Base-by-base conservation (phyloP, 2,329 filamentous ascomycete genomes). In the Trichoderma simmonsii region DNA sequence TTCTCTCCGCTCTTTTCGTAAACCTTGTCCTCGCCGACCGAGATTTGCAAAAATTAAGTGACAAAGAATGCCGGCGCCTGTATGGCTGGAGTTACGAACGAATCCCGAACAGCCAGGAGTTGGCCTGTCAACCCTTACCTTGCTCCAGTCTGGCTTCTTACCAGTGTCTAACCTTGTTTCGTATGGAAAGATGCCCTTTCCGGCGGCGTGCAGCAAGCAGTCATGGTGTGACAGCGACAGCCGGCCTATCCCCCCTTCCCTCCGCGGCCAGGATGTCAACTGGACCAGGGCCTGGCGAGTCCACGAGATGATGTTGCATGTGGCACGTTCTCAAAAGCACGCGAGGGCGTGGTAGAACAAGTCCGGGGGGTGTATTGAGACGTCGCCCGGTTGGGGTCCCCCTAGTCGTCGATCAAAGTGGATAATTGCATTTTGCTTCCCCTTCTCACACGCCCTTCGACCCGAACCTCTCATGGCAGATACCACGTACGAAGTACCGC, bases 261-360 rank as follows among this genome's bases (percentile, higher is more conserved):
- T 39, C 56, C 34, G 26, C 24, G 54, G 26, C 65, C 56, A 66
- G 70, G 39, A 15, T 71, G 36, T 36, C 56, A 67, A 30, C 51
- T 30, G 57, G 56, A 36, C 56, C 30, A 62, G 70, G 70, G 62
- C 54, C 36, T 54, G 56, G 36, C 6, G 39, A 68, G 71, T 59
- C 71, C 71, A 63, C 71, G 71, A 70, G 66, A 72, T 65, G 71
- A 72, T 70, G 71, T 70, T 72, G 65, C 65, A 70, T 70, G 66
- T 70, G 66, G 66, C 66, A 70, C 66, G 66, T 70, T 70, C 66
- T 70, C 59, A 57, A 66, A 64, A 65, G 43, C 59, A 70, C 28
- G 48, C 43, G 61, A 64, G 66, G 66, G 66, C 57, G 66, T 62
- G 66, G 36, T 48, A 34, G 30, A 15, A 63, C 7, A 28, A 26